Percentiles rank a stretch among this genome's conserved stretches.
These are phyloP conservation scores for Candida stauntonica DNA, from an alignment of 805 yeast species.

Conservation along the genomic window DNA sequence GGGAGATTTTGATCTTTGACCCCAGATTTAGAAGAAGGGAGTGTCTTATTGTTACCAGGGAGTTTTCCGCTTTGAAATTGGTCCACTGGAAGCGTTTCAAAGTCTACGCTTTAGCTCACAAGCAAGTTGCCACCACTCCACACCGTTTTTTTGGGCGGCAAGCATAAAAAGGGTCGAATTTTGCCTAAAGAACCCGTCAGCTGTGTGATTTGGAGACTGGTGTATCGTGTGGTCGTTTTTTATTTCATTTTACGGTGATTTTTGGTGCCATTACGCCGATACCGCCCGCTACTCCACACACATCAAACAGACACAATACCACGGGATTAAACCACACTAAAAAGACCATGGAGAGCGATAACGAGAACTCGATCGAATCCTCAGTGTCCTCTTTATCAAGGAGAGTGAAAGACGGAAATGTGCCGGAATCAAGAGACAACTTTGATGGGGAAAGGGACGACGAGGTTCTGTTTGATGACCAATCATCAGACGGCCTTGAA, in stretches of 20 bases:
- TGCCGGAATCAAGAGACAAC: conserved; percentile 5
- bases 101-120: too few species aligned
- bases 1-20: too few species aligned
- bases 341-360: conserved; percentile 25
- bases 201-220: too few species aligned
- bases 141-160: neutral
- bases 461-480: conserved; percentile 12
- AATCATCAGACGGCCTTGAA: conserved; percentile 5
- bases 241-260: too few species aligned
- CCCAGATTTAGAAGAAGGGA: too few species aligned
- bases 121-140: neutral
- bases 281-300: neutral
- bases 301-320: neutral
- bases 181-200: too few species aligned
- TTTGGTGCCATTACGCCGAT: neutral
- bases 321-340: neutral
- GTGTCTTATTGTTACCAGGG: too few species aligned
- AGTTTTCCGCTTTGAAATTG: too few species aligned
- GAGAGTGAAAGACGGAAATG: conserved; percentile 7
- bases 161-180: neutral
- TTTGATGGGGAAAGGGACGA: conserved; percentile 15
- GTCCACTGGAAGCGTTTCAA: too few species aligned
- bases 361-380: conserved; percentile 19
- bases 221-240: too few species aligned
- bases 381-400: conserved; percentile 20